Conservation (phyloP, 805 yeast species). For the Starmerella scarabaei region DNA sequence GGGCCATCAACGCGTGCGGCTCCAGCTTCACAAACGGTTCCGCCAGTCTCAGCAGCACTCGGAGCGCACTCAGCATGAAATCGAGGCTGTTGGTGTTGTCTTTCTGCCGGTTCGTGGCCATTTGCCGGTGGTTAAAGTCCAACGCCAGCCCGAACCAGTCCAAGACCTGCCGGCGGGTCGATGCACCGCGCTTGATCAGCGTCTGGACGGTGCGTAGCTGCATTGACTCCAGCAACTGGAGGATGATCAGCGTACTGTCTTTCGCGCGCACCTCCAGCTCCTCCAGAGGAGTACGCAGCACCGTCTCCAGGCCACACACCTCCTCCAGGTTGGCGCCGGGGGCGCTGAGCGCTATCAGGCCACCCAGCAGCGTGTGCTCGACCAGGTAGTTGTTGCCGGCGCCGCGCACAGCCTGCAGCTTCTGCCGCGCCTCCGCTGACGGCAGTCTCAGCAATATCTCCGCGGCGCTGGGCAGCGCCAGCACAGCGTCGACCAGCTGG, state of each 20-base stretch:
- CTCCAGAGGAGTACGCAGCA: slow-evolving; percentile 9
- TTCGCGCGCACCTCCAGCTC: slow-evolving; percentile 32
- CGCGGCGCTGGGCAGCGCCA: slow-evolving; percentile 2
- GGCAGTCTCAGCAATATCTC: slow-evolving; percentile 6
- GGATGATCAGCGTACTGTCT: slow-evolving; percentile 17
- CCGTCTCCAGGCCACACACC: slow-evolving; percentile 28
- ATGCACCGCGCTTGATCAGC: slow-evolving; percentile 58
- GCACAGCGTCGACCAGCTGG: slow-evolving; percentile 1
- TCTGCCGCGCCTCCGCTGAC: slow-evolving; percentile 5
- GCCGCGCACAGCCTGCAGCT: neutral
- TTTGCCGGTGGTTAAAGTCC: slow-evolving; percentile 74
- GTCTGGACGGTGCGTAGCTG: slow-evolving; percentile 48
- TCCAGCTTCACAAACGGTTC: slow-evolving; percentile 69
- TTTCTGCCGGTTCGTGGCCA: slow-evolving; percentile 63
- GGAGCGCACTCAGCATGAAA: slow-evolving; percentile 63
- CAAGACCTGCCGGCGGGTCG: slow-evolving; percentile 51
- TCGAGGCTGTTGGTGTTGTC: slow-evolving; percentile 61
- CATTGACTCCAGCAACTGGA: slow-evolving; percentile 44
- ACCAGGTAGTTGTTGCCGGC: neutral
- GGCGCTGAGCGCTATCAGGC: neutral
- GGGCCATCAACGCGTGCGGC: slow-evolving; percentile 22
- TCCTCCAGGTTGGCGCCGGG: slow-evolving; percentile 1
- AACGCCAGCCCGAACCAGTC: slow-evolving; percentile 58
- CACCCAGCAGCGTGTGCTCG: slow-evolving; percentile 4
- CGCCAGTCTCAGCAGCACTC: slow-evolving; percentile 56